These are phyloP conservation scores for Cylindrotheca fusiformis DNA, from an alignment of 108 stramenopile genomes.

Conservation along the genomic window DNA sequence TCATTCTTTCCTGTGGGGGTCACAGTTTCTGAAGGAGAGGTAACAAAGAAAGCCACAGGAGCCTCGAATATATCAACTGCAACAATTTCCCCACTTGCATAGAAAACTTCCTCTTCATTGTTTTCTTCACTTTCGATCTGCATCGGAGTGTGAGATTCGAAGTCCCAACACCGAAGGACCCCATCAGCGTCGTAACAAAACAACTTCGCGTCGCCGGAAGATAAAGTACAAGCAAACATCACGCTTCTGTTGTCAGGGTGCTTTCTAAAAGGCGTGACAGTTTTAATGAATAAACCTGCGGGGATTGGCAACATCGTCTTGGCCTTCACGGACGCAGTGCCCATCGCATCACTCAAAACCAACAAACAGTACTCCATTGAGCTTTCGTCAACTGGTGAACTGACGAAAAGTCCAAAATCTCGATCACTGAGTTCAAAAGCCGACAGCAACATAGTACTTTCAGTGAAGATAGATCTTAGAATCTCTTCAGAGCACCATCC, in stretches of 20 bases:
- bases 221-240: slow-evolving; percentile 55
- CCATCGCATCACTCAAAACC: slow-evolving; percentile 10
- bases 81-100: slow-evolving; percentile 50
- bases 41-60: slow-evolving; percentile 23
- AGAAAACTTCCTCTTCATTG: slow-evolving; percentile 38
- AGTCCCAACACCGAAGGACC: slow-evolving; percentile 15
- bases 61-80: slow-evolving; percentile 50
- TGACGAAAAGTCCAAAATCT: slow-evolving; percentile 16
- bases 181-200: slow-evolving; percentile 13
- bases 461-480: slow-evolving; percentile 13
- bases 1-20: neutral
- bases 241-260: slow-evolving; percentile 10
- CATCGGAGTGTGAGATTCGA: slow-evolving; percentile 31
- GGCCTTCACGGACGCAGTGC: slow-evolving; percentile 2
- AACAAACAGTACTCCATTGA: slow-evolving; percentile 16
- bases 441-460: slow-evolving; percentile 17
- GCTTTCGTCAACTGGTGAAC: slow-evolving; percentile 15
- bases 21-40: too few species aligned
- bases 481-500: slow-evolving; percentile 26
- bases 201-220: slow-evolving; percentile 51
- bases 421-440: slow-evolving; percentile 9
- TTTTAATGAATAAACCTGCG: slow-evolving; percentile 14
- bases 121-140: slow-evolving; percentile 37
- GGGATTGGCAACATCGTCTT: slow-evolving; percentile 23
- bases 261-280: slow-evolving; percentile 11